Percentiles rank a stretch among this genome's conserved stretches.
phyloP scores from a whole-genome alignment of 345 rosid genomes.

The Reutealis trisperma region DNA sequence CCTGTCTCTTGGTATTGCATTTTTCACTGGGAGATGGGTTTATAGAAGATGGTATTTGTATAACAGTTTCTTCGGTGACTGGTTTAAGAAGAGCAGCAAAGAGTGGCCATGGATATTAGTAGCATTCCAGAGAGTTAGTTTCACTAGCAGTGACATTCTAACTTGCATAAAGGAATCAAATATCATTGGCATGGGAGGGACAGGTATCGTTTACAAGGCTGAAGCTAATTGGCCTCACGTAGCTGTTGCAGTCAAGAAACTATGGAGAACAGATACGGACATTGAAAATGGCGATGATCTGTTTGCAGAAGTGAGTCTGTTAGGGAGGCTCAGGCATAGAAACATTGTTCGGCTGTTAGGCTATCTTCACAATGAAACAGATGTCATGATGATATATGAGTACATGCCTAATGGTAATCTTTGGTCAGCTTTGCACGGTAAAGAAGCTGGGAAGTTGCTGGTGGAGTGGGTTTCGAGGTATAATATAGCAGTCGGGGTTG shows the following conservation, averaged over 20 bases:
- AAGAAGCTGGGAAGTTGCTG: constrained; percentile 57
- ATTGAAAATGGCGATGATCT: constrained; percentile 65
- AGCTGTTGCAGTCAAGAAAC: constrained; percentile 85
- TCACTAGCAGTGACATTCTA: constrained; percentile 72
- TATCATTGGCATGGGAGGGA: constrained; percentile 88
- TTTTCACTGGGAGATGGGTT: constrained; percentile 55
- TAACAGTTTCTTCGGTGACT: constrained; percentile 50
- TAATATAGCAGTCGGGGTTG: constrained; percentile 82
- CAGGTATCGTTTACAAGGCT: constrained; percentile 89
- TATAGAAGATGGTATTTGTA: constrained; percentile 73
- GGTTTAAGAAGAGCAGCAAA: constrained; percentile 52
- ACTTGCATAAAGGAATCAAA: constrained; percentile 76
- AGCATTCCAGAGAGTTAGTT: constrained; percentile 75
- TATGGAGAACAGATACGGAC: constrained; percentile 68
- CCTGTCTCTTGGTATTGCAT: constrained; percentile 46
- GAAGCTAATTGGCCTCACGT: constrained; percentile 61
- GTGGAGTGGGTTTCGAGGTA: constrained; percentile 92
- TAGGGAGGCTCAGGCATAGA: constrained; percentile 77
- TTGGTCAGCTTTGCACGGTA: constrained; percentile 72
- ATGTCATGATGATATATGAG: constrained; percentile 76
- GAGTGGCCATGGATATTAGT: constrained; percentile 97
- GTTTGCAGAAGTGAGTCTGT: constrained; percentile 66
- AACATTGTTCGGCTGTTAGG: constrained; percentile 80
- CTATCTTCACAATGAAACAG: constrained; percentile 76
- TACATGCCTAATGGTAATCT: constrained; percentile 88